These are phyloP conservation scores for Oehlia diaphana DNA, from an alignment of 192 early-diverging fungal species.

Conservation along the genomic window DNA sequence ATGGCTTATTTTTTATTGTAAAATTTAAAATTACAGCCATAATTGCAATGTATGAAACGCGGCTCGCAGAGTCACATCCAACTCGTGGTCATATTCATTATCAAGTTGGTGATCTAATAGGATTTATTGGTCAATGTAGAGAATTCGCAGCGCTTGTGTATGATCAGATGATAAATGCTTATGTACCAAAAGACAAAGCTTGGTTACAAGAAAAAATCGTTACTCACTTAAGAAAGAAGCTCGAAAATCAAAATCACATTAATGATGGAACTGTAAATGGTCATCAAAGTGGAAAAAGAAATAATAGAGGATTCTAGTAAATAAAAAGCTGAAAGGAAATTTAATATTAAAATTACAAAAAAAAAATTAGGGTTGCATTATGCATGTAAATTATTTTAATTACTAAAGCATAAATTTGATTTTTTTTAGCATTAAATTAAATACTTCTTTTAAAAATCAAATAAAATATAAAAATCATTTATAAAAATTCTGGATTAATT, in stretches of 20 bases:
- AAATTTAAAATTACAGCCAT: slow-evolving; percentile 11
- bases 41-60: slow-evolving; percentile 37
- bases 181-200: slow-evolving; percentile 27
- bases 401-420: too few relatives aligned
- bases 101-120: slow-evolving; percentile 39
- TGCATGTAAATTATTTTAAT: too few relatives aligned
- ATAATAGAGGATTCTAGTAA: not conserved
- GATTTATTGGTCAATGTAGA: slow-evolving; percentile 39
- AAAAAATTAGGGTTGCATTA: too few relatives aligned
- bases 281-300: not conserved
- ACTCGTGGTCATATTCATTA: slow-evolving; percentile 35
- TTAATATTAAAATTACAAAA: too few relatives aligned
- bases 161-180: slow-evolving; percentile 20
- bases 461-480: too few relatives aligned
- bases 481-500: too few relatives aligned
- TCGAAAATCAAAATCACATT: not conserved
- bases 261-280: not conserved
- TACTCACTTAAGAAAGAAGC: slow-evolving; percentile 22
- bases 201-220: slow-evolving; percentile 32
- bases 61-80: slow-evolving; percentile 38
- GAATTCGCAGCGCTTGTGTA: slow-evolving; percentile 34
- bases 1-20: too few relatives aligned
- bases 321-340: too few relatives aligned
- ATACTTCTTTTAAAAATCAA: too few relatives aligned
- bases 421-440: too few relatives aligned